Evolutionary conservation across 352 stramenopile species (phyloP).

Genomic region (Pythium apleroticum): DNA sequence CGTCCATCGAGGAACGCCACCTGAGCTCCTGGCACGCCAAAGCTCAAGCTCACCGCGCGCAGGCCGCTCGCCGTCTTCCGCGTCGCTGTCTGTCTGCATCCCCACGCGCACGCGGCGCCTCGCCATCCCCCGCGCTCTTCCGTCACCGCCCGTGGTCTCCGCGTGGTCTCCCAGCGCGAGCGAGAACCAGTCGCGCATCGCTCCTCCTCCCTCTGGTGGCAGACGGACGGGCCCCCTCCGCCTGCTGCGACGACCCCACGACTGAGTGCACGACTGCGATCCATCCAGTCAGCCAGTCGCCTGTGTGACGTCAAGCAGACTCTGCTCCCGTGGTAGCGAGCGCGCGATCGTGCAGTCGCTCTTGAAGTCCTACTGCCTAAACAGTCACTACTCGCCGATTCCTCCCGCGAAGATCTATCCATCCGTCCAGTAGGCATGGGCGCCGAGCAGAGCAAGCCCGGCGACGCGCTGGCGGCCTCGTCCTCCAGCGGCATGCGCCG

Average conservation of each 20-base stretch:
- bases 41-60: neutral
- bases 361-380: neutral
- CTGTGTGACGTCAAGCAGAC: neutral
- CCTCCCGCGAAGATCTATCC: no score
- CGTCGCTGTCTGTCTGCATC: neutral
- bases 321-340: neutral
- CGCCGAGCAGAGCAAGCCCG: constrained; percentile 63
- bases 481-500: constrained; percentile 45
- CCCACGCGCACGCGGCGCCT: neutral
- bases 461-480: constrained; percentile 28
- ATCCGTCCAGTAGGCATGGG: no score
- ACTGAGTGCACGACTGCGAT: constrained; percentile 3
- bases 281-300: neutral
- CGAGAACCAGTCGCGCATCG: no score
- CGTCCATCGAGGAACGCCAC: constrained; percentile 25
- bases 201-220: neutral
- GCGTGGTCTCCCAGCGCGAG: constrained; percentile 5
- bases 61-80: neutral
- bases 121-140: neutral
- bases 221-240: neutral
- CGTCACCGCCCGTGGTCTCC: constrained; percentile 10
- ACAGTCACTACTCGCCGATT: no score
- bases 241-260: neutral
- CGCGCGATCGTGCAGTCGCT: neutral
- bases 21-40: neutral